Conservation (phyloP, 768 basidiomycete genomes). For the Gymnopilus dilepis region DNA sequence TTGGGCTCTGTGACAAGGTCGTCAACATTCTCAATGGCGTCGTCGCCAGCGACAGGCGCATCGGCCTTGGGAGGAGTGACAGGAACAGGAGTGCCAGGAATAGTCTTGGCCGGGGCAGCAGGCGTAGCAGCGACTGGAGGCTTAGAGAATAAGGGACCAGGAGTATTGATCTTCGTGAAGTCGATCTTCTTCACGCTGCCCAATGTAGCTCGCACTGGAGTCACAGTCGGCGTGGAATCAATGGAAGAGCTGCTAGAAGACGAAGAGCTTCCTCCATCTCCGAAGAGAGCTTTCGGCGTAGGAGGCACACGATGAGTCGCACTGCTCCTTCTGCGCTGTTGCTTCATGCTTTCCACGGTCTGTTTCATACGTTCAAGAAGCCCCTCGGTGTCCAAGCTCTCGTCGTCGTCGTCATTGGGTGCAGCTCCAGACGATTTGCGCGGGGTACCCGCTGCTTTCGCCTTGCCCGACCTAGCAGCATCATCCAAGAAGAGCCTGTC, state of each 20-base stretch:
- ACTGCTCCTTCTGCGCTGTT: slow-evolving; percentile 42
- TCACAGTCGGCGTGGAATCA: neutral
- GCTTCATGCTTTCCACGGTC: slow-evolving; percentile 53
- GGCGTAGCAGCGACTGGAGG: neutral
- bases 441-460: neutral
- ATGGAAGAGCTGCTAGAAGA: neutral
- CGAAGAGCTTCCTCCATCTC: slow-evolving; percentile 10
- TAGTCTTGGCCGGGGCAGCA: neutral
- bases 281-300: slow-evolving; percentile 11
- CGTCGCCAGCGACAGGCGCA: neutral
- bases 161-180: slow-evolving; percentile 23
- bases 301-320: slow-evolving; percentile 24
- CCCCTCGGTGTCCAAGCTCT: slow-evolving; percentile 45
- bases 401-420: slow-evolving; percentile 30
- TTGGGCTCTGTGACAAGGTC: neutral
- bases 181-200: slow-evolving; percentile 29
- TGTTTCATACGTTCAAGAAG: slow-evolving; percentile 55
- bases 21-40: neutral
- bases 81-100: neutral
- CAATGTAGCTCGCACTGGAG: neutral
- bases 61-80: neutral
- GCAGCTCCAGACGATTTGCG: neutral
- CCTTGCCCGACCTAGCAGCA: neutral
- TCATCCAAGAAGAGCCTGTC: slow-evolving; percentile 15
- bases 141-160: neutral